Conservation (phyloP, 768 basidiomycete species). For the Podaxis sp. region DNA sequence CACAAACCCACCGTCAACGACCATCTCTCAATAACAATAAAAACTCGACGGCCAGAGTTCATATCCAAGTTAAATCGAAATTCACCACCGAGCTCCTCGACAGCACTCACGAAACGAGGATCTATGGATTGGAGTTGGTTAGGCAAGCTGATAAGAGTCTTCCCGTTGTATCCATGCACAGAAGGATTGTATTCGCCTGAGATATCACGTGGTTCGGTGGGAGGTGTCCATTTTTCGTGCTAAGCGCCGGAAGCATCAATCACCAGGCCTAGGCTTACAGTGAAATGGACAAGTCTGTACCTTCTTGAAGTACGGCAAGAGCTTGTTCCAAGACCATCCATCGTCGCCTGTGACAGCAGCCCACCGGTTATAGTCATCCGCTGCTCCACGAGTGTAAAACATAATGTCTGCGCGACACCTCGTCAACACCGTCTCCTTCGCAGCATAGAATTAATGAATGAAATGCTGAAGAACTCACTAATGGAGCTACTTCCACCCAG, state of each 20-base stretch:
- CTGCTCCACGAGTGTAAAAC: slow-evolving; percentile 30
- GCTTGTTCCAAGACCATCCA: slow-evolving; percentile 32
- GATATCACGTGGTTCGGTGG: slow-evolving; percentile 36
- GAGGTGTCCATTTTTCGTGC: slow-evolving; percentile 32
- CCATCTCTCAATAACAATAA: no score
- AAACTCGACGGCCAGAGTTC: slow-evolving; percentile 22
- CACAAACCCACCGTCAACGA: neutral
- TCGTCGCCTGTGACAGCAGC: slow-evolving; percentile 28
- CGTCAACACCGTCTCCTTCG: no score
- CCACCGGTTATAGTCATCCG: slow-evolving; percentile 25
- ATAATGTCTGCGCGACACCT: slow-evolving; percentile 23
- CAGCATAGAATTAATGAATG: neutral
- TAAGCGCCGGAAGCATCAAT: no score
- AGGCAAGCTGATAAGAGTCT: slow-evolving; percentile 28
- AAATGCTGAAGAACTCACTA: slow-evolving; percentile 6
- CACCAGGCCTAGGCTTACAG: no score
- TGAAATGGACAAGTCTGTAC: no score
- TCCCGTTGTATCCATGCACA: slow-evolving; percentile 34
- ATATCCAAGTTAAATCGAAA: slow-evolving; percentile 26
- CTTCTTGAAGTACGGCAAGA: slow-evolving; percentile 31
- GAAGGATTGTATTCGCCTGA: slow-evolving; percentile 33
- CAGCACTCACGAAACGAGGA: slow-evolving; percentile 27
- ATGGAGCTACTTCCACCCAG: slow-evolving; percentile 31
- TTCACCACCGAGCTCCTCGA: slow-evolving; percentile 24
- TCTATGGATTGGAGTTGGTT: slow-evolving; percentile 32